Evolutionary conservation across 2,329 filamentous ascomycete species (phyloP).

Genomic region (Aspergillus sp.): DNA sequence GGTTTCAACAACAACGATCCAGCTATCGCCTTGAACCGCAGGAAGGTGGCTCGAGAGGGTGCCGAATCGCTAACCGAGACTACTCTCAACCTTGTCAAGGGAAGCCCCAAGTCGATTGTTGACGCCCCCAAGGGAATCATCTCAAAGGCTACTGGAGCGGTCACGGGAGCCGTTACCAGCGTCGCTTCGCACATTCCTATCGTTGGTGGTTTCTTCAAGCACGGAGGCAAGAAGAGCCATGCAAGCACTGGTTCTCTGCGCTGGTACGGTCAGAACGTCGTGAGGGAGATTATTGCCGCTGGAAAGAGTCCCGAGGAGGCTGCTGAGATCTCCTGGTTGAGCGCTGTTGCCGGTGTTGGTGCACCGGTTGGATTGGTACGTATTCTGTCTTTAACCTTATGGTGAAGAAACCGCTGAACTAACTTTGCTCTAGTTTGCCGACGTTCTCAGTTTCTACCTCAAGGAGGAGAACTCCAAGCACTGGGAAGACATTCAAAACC

Average conservation of each 20-base stretch:
- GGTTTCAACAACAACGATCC: constrained; percentile 45
- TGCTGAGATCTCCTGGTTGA: constrained; percentile 13
- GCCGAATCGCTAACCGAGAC: constrained; percentile 32
- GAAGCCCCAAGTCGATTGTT: background rate
- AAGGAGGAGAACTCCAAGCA: constrained; percentile 35
- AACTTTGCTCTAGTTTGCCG: constrained; percentile 33
- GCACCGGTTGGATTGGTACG: constrained; percentile 31
- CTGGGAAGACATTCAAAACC: constrained; percentile 39
- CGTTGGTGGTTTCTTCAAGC: background rate
- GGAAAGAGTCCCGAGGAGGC: constrained; percentile 11
- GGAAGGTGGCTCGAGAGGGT: constrained; percentile 38
- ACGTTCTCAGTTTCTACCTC: constrained; percentile 40
- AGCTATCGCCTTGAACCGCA: constrained; percentile 42
- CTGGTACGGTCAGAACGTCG: constrained; percentile 34
- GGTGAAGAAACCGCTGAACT: background rate
- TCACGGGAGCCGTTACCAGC: background rate
- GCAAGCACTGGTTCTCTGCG: constrained; percentile 26
- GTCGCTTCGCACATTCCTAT: background rate
- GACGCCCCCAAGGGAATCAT: background rate
- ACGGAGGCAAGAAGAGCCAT: background rate
- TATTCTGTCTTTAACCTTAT: background rate
- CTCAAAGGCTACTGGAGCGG: background rate
- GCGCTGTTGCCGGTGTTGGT: constrained; percentile 37
- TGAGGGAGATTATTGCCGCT: constrained; percentile 29
- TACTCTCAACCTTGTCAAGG: constrained; percentile 32